Conservation (phyloP, 495 filamentous ascomycete genomes). For the Aspergillus egyptiacus region DNA sequence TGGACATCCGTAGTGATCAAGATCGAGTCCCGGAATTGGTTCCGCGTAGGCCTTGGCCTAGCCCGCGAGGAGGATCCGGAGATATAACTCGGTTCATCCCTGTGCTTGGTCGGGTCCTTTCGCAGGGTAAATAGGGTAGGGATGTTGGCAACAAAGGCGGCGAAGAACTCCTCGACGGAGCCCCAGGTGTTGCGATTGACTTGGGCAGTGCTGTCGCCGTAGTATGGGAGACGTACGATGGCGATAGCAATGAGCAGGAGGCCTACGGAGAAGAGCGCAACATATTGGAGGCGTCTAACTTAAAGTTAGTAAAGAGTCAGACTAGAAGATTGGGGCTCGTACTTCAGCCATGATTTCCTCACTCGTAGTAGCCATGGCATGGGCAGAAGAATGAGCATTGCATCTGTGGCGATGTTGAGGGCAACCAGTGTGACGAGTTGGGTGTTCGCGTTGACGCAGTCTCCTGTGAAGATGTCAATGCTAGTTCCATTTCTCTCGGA, state of each 20-base stretch:
- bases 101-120: background rate
- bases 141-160: constrained; percentile 11
- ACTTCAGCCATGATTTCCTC: constrained; percentile 4
- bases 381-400: constrained; percentile 12
- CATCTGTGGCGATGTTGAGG: constrained; percentile 13
- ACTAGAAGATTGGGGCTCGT: background rate
- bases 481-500: background rate
- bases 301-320: background rate
- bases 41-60: background rate
- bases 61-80: background rate
- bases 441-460: constrained; percentile 6
- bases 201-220: constrained; percentile 4
- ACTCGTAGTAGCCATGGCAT: constrained; percentile 14
- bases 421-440: constrained; percentile 8
- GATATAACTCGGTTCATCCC: background rate
- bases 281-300: constrained; percentile 6
- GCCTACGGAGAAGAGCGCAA: constrained; percentile 10
- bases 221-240: constrained; percentile 10
- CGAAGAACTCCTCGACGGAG: constrained; percentile 8
- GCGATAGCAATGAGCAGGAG: constrained; percentile 10
- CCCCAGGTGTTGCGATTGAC: constrained; percentile 9
- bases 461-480: background rate
- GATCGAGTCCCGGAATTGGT: constrained; percentile 5
- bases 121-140: constrained; percentile 9
- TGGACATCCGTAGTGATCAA: constrained; percentile 4